Evolutionary conservation across 2,329 filamentous ascomycete genomes (phyloP).

Genomic region (Talaromyces sp.): DNA sequence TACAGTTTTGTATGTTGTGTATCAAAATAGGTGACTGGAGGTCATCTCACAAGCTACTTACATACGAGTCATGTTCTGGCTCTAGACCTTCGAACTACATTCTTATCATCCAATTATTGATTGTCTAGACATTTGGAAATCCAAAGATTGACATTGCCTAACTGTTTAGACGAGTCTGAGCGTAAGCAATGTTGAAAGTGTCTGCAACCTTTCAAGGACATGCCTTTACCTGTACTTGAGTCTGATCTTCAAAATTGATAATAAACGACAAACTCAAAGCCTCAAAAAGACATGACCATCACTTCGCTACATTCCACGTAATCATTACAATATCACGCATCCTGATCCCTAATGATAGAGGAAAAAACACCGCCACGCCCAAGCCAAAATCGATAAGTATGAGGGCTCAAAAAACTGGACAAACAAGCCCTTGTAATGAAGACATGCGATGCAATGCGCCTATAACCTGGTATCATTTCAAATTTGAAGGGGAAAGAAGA

Average conservation of each 20-base stretch:
- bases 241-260: not conserved
- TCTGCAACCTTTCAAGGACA: not conserved
- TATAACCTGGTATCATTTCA: constrained; percentile 18
- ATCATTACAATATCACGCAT: constrained; percentile 12
- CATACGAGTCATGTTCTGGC: not conserved
- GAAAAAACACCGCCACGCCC: not conserved
- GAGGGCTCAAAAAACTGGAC: not conserved
- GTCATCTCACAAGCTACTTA: not conserved
- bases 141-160: not conserved
- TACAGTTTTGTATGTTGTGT: not conserved
- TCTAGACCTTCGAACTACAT: not conserved
- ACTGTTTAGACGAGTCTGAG: not conserved
- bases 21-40: not conserved
- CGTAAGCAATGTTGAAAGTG: not conserved
- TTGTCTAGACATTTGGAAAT: not conserved
- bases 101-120: not conserved
- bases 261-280: not conserved
- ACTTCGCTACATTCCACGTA: constrained; percentile 11
- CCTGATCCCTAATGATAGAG: not conserved
- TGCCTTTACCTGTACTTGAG: not conserved
- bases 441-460: constrained; percentile 14
- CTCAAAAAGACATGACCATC: constrained; percentile 7
- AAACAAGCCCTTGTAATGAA: not conserved
- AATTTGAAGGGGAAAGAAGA: constrained; percentile 4
- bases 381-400: constrained; percentile 6